Base-by-base conservation (phyloP, 2,329 filamentous ascomycete species). In the Elsinoe batatas region DNA sequence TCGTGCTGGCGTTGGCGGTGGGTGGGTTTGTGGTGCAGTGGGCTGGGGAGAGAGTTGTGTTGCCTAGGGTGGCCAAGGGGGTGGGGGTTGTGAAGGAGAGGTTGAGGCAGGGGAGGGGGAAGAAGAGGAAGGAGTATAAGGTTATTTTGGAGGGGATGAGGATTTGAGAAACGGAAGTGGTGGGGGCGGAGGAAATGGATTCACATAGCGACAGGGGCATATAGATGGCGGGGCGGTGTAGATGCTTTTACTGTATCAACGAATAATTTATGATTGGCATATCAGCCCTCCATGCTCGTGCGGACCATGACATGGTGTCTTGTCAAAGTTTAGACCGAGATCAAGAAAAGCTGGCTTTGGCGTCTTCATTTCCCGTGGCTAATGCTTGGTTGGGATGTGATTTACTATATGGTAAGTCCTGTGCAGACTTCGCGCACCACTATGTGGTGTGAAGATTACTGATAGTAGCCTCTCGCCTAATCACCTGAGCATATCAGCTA, bases 41-140 rank as follows among this genome's bases (percentile, higher is more conserved):
- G 80, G 64, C 79, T 5, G 81, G 82, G 3, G 91, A 98, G 71
- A 78, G 79, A 56, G 79, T 81, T 55, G 37, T 93, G 3, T 85
- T 96, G 58, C 82, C 83, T 35, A 71, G 72, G 18, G 61, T 95
- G 56, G 85, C 89, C 15, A 82, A 80, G 59, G 70, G 76, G 46
- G 73, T 95, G 56, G 89, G 88, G 1, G 73, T 72, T 30, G 61
- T 78, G 13, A 85, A 83, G 65, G 71, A 78, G 51, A 71, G 68
- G n/a, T 55, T 89, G 47, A 72, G 67, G 71, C 79, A 62, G 69
- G 68, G 79, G 50, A 77, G 76, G 65, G 72, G 75, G 42, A 96
- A 96, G 74, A 82, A 85, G 71, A 80, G 90, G 61, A 95, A 95
- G 71, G 76, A 84, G 72, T 96, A 96, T 68, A 97, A 97, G 73